Conservation (phyloP, 192 early-diverging fungal genomes). For the Coemansia sp. region DNA sequence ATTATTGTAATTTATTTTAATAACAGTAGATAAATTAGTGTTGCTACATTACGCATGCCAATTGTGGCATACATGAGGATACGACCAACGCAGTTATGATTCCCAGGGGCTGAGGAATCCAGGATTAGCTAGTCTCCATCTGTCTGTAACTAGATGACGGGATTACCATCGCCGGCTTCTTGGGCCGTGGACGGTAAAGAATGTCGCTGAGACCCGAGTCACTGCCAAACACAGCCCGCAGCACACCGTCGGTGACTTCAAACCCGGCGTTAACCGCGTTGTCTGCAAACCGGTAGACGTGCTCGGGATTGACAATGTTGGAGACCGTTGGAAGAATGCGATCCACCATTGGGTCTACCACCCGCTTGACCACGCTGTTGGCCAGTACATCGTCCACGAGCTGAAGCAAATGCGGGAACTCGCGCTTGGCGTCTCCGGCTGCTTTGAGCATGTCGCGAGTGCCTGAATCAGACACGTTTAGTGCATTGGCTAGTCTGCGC, state of each 20-base stretch:
- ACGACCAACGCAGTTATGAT: too few relatives aligned
- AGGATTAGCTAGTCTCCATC: constrained; percentile 19
- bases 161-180: constrained; percentile 47
- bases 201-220: constrained; percentile 51
- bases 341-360: constrained; percentile 51
- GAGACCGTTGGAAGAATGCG: constrained; percentile 48
- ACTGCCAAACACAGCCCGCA: constrained; percentile 54
- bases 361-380: constrained; percentile 45
- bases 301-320: constrained; percentile 49
- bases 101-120: too few relatives aligned
- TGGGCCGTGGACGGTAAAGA: constrained; percentile 45
- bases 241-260: constrained; percentile 45
- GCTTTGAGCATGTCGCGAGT: constrained; percentile 48
- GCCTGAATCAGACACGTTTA: constrained; percentile 52
- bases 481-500: constrained; percentile 44
- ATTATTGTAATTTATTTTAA: too few relatives aligned
- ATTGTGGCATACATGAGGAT: background rate
- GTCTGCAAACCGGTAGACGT: constrained; percentile 48
- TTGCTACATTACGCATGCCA: background rate
- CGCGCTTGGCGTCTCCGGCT: constrained; percentile 47
- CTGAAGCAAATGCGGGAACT: constrained; percentile 48
- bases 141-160: constrained; percentile 23
- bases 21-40: background rate
- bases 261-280: constrained; percentile 53
- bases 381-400: constrained; percentile 51